These are phyloP conservation scores for Venturia pyrina DNA, from an alignment of 2,329 filamentous ascomycete genomes.

Conservation along the genomic window DNA sequence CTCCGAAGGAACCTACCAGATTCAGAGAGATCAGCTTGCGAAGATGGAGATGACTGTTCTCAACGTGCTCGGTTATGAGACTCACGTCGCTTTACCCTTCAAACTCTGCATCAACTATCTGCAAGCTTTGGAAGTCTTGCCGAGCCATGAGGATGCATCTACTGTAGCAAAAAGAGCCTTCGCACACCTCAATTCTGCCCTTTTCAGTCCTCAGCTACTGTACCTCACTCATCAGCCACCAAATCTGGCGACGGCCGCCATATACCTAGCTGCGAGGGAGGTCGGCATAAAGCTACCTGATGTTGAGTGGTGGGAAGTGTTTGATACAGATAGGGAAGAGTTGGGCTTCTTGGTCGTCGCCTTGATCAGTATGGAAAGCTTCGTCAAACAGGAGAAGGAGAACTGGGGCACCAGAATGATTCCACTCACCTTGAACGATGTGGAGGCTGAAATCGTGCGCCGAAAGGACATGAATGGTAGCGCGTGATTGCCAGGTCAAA, in stretches of 20 bases:
- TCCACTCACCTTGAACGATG: constrained; percentile 46
- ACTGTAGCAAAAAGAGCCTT: constrained; percentile 56
- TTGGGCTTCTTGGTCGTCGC: constrained; percentile 85
- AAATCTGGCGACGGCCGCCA: constrained; percentile 73
- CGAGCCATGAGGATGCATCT: constrained; percentile 28
- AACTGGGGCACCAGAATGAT: constrained; percentile 43
- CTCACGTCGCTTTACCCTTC: constrained; percentile 77
- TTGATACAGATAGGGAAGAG: constrained; percentile 90
- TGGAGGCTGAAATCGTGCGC: constrained; percentile 47
- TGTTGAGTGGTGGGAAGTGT: constrained; percentile 93
- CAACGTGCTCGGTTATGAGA: constrained; percentile 67
- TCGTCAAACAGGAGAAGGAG: constrained; percentile 50
- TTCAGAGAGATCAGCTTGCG: constrained; percentile 55
- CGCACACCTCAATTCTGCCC: constrained; percentile 72
- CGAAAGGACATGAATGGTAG: background rate
- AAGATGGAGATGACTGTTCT: constrained; percentile 70
- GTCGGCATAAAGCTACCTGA: constrained; percentile 67
- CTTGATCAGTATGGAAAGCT: constrained; percentile 67
- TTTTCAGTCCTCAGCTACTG: constrained; percentile 78
- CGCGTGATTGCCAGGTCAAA: background rate
- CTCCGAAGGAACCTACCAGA: constrained; percentile 61
- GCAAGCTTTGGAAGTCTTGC: constrained; percentile 68
- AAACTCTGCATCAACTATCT: constrained; percentile 84
- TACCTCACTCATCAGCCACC: constrained; percentile 89
- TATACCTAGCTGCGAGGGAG: constrained; percentile 82